Evolutionary conservation across 1,284 basidiomycete species (phyloP).

Genomic region (Xerocomus amazonicus): DNA sequence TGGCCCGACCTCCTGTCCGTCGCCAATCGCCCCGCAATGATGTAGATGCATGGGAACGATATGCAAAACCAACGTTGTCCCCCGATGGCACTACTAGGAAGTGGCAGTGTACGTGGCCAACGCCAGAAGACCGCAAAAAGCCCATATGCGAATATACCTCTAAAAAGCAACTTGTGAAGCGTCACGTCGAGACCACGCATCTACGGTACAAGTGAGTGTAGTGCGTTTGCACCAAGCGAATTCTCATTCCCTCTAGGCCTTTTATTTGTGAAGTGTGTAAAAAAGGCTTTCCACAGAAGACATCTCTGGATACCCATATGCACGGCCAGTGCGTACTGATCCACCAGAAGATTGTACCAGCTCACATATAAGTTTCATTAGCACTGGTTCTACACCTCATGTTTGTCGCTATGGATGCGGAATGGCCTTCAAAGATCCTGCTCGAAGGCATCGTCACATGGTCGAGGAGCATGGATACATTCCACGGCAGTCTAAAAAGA

Average conservation of each 20-base stretch:
- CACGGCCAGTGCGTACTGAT: constrained; percentile 52
- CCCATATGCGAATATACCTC: constrained; percentile 48
- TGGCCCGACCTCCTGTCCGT: constrained; percentile 14
- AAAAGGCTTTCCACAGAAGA: constrained; percentile 58
- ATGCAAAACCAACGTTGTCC: constrained; percentile 35
- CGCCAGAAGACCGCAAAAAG: constrained; percentile 34
- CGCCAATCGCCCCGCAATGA: constrained; percentile 32
- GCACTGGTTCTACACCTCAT: constrained; percentile 55
- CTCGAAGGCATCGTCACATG: constrained; percentile 58
- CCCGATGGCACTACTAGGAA: constrained; percentile 35
- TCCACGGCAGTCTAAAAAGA: constrained; percentile 45
- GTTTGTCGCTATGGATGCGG: constrained; percentile 51
- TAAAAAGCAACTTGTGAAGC: constrained; percentile 65
- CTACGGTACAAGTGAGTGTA: constrained; percentile 52
- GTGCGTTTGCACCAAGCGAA: constrained; percentile 6
- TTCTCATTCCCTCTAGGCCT: constrained; percentile 37
- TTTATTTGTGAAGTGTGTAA: constrained; percentile 53
- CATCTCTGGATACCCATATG: constrained; percentile 56
- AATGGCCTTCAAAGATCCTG: constrained; percentile 58
- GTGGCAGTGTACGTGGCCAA: constrained; percentile 36
- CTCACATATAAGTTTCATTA: constrained; percentile 25
- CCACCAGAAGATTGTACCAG: constrained; percentile 3
- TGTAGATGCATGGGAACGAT: constrained; percentile 31
- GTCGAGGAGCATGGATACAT: constrained; percentile 50
- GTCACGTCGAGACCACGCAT: constrained; percentile 64